phyloP scores from a whole-genome alignment of 768 basidiomycete genomes.

The Lepiota brunneoincarnata region DNA sequence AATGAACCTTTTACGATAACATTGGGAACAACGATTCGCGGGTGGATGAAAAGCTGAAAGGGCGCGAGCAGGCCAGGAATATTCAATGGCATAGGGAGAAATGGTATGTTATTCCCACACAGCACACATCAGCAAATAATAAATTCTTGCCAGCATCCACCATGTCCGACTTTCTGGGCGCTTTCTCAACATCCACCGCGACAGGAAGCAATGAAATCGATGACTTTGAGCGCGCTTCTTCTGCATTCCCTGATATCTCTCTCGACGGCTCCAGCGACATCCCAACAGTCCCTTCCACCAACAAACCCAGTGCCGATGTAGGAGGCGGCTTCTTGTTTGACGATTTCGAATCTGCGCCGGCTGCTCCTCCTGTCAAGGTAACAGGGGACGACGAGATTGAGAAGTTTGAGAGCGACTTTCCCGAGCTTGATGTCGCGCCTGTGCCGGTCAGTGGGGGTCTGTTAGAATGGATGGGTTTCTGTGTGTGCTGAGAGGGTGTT shows the following conservation, averaged over 20 bases:
- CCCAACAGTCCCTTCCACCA: slow-evolving; percentile 32
- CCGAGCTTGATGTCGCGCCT: slow-evolving; percentile 61
- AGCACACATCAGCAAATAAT: neutral
- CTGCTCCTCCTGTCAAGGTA: slow-evolving; percentile 54
- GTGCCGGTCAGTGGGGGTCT: slow-evolving; percentile 24
- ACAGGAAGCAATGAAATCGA: slow-evolving; percentile 60
- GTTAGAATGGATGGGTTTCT: no score
- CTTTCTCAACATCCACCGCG: slow-evolving; percentile 22
- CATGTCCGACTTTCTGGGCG: slow-evolving; percentile 42
- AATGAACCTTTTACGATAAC: slow-evolving; percentile 62
- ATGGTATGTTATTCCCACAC: neutral
- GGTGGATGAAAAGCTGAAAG: slow-evolving; percentile 66
- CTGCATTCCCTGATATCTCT: slow-evolving; percentile 83
- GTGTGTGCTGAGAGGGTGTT: neutral
- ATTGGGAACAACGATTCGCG: slow-evolving; percentile 66
- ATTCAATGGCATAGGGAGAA: slow-evolving; percentile 65
- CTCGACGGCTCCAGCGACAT: slow-evolving; percentile 65
- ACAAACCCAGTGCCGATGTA: slow-evolving; percentile 13
- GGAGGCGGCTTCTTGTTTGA: slow-evolving; percentile 64
- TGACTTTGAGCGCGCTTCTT: slow-evolving; percentile 70
- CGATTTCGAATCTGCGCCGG: slow-evolving; percentile 53
- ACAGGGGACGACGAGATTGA: slow-evolving; percentile 86
- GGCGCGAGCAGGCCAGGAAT: slow-evolving; percentile 68
- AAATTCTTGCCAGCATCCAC: slow-evolving; percentile 21
- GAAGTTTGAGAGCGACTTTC: slow-evolving; percentile 83